Conservation (phyloP, 768 basidiomycete genomes). For the Podaxis rugospora region DNA sequence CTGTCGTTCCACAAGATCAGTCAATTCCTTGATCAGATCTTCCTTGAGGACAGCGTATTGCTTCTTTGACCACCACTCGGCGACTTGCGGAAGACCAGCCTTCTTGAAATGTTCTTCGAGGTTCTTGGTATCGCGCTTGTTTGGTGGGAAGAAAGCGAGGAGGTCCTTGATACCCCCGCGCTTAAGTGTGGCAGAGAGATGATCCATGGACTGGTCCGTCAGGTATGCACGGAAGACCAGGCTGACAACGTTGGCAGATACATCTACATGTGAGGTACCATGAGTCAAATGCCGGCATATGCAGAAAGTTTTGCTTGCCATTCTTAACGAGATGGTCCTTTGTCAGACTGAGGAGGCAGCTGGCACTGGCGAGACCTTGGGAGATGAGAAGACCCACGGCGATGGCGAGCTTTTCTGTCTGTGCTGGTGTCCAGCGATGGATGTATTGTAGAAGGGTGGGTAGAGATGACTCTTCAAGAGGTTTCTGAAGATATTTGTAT, state of each 20-base stretch:
- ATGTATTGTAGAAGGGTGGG: slow-evolving; percentile 85
- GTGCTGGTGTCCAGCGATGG: slow-evolving; percentile 73
- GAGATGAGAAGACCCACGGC: slow-evolving; percentile 80
- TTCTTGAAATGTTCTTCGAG: slow-evolving; percentile 88
- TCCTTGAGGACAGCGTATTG: slow-evolving; percentile 83
- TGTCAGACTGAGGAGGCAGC: slow-evolving; percentile 75
- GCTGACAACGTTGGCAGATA: slow-evolving; percentile 73
- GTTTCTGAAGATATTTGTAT: slow-evolving; percentile 99
- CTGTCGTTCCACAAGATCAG: slow-evolving; percentile 64
- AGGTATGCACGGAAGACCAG: slow-evolving; percentile 81
- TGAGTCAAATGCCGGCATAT: not conserved
- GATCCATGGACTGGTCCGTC: slow-evolving; percentile 82
- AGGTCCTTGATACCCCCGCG: slow-evolving; percentile 85
- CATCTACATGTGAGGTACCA: slow-evolving; percentile 41
- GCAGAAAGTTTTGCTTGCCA: slow-evolving; percentile 38
- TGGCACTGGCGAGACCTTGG: slow-evolving; percentile 75
- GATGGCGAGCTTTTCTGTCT: slow-evolving; percentile 80
- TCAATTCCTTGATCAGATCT: slow-evolving; percentile 61
- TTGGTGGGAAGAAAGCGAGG: slow-evolving; percentile 80
- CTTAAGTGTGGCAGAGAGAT: slow-evolving; percentile 77
- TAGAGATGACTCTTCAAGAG: slow-evolving; percentile 82
- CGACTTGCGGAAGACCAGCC: slow-evolving; percentile 70
- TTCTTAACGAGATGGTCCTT: slow-evolving; percentile 98
- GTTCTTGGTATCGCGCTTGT: slow-evolving; percentile 67
- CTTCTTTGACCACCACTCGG: slow-evolving; percentile 94